Evolutionary conservation across 306 rosid species (phyloP), one percentile per base, ranked within the genome.

Genomic region (Cyamopsis tetragonoloba): DNA sequence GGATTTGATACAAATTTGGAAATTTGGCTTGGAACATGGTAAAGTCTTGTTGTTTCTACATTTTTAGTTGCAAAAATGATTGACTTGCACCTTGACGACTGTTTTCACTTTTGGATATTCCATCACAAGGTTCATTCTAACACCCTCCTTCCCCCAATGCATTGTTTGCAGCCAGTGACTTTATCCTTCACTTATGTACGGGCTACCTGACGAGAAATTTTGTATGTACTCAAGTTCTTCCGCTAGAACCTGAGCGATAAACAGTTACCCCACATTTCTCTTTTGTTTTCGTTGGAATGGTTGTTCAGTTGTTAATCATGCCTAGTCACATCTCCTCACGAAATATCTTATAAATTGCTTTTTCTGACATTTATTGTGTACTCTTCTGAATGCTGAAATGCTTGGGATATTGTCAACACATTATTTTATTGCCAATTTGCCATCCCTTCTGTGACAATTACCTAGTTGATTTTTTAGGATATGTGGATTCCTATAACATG

Each of bases 191-290:
- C 47, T 63, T 77, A 61, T 85, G 92, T 80, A 72, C 34, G 24
- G 61, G 82, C 87, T 85, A 79, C 80, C 92, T 90, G 39, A 95
- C 90, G 34, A 87, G 87, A 77, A 87, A 84, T 62, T 87, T 90
- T 81, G 95, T 90, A 84, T n/a, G 97, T 80, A 34, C 73, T 73
- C 34, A 60, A 70, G 68, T 61, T 66, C 67, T 75, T 63, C 19
- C 14, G 1, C 62, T 18, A 7, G 64, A 27, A 57, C 38, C 65
- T 55, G 70, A 34, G 68, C 64, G 70, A 35, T 66, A 59, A 27
- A 61, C 53, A 49, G 19, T 22, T 7, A 53, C 34, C 20, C 66
- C 46, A 44, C n/a, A 26, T 18, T 34, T 56, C 58, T 61, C 47
- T 10, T 71, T 17, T n/a, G 5, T 12, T 3, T 37, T 31, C 43